A percentile compares a stretch with the other conserved stretches of the same genome.
These are phyloP conservation scores for Vachellia collinsii DNA, from an alignment of 306 rosid species.

Conservation along the genomic window DNA sequence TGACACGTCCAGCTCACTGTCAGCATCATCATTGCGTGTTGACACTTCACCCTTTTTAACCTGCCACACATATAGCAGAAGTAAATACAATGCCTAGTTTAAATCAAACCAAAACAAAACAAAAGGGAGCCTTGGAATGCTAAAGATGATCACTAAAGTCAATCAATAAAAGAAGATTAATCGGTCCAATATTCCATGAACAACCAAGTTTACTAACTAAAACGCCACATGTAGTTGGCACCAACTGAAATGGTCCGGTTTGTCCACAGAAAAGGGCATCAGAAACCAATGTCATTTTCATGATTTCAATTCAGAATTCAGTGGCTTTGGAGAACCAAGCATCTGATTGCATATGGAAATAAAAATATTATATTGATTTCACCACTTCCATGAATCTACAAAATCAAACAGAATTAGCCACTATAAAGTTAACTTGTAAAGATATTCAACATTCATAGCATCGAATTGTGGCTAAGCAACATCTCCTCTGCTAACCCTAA, in stretches of 20 bases:
- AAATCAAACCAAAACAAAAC: background rate
- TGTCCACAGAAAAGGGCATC: background rate
- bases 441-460: background rate
- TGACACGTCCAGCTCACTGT: slow-evolving; percentile 45
- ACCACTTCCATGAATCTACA: background rate
- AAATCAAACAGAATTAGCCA: background rate
- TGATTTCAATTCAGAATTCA: slow-evolving; percentile 6
- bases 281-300: background rate
- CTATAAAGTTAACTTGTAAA: background rate
- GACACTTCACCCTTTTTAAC: slow-evolving; percentile 65
- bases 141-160: background rate
- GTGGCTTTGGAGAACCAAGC: background rate
- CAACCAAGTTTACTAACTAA: background rate
- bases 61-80: slow-evolving; percentile 49
- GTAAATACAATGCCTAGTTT: slow-evolving; percentile 29
- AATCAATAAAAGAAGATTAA: background rate
- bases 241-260: background rate
- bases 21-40: slow-evolving; percentile 40
- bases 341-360: background rate
- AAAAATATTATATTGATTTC: background rate
- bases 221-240: background rate
- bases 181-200: background rate
- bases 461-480: background rate
- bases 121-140: background rate
- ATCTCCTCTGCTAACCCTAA: background rate